A percentile compares a stretch with the other conserved stretches of the same genome.
These are phyloP conservation scores for Pisolithus marmoratus DNA, from an alignment of 768 basidiomycete species.

Conservation along the genomic window DNA sequence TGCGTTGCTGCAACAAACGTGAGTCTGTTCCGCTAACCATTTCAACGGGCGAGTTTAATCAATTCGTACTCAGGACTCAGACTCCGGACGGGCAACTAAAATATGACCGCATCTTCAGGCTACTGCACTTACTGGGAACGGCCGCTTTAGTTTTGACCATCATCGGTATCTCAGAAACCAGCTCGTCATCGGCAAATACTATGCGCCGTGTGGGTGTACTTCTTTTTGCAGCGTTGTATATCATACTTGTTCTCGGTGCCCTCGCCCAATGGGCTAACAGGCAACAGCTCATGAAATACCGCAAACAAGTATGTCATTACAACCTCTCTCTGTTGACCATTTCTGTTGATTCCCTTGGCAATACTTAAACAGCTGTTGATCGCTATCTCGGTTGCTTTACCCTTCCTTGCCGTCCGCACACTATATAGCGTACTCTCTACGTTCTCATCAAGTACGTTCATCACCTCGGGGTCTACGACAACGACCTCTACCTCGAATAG, in stretches of 20 bases:
- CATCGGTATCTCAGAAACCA: conserved; percentile 22
- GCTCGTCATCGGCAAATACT: conserved; percentile 15
- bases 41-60: not conserved
- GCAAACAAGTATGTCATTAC: conserved; percentile 28
- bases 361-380: conserved; percentile 41
- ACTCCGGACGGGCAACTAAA: conserved; percentile 17
- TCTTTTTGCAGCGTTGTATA: conserved; percentile 31
- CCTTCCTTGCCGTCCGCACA: conserved; percentile 47
- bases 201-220: conserved; percentile 31
- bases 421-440: conserved; percentile 51
- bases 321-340: not conserved
- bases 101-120: conserved; percentile 10
- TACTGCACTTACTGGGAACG: conserved; percentile 25
- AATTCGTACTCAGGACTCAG: conserved; percentile 21
- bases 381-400: conserved; percentile 50
- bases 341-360: conserved; percentile 6
- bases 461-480: conserved; percentile 24
- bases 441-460: conserved; percentile 43
- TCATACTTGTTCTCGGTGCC: conserved; percentile 41
- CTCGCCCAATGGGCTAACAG: conserved; percentile 50
- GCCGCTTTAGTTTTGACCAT: conserved; percentile 29
- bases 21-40: conserved; percentile 8
- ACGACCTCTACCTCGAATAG: conserved; percentile 21
- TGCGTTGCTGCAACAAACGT: conserved; percentile 33
- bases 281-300: conserved; percentile 24